A percentile compares a stretch with the other conserved stretches of the same genome.
phyloP scores from a whole-genome alignment of 495 filamentous ascomycete species.

The Thermochaetoides thermophila region DNA sequence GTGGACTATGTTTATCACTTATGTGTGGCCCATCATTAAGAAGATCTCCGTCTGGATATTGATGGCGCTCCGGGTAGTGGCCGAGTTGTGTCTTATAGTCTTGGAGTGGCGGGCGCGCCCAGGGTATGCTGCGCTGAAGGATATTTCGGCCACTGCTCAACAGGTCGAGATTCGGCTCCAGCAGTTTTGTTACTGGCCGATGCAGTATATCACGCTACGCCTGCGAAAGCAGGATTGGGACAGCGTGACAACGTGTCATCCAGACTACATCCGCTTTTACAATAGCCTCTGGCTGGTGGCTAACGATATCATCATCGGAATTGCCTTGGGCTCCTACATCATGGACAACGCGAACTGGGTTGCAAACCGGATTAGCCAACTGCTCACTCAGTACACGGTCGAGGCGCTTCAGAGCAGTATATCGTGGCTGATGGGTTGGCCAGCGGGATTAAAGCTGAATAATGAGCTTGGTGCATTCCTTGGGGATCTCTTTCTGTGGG shows the following conservation, averaged over 20 bases:
- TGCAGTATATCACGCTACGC: constrained; percentile 84
- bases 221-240: constrained; percentile 86
- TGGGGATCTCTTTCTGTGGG: constrained; percentile 91
- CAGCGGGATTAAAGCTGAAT: constrained; percentile 96
- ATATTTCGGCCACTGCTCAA: constrained; percentile 94
- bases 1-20: constrained; percentile 56
- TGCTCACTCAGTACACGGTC: constrained; percentile 72
- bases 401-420: constrained; percentile 82
- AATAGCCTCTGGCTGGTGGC: constrained; percentile 97
- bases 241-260: constrained; percentile 86
- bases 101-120: constrained; percentile 80
- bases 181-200: constrained; percentile 98
- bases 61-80: constrained; percentile 65
- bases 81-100: constrained; percentile 63
- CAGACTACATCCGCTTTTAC: constrained; percentile 98
- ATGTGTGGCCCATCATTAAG: constrained; percentile 65
- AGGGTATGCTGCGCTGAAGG: constrained; percentile 74
- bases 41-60: constrained; percentile 59
- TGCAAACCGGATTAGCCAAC: constrained; percentile 61
- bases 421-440: constrained; percentile 90
- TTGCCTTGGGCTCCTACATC: constrained; percentile 89
- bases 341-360: constrained; percentile 87
- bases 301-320: constrained; percentile 97
- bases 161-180: constrained; percentile 95
- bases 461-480: constrained; percentile 86